phyloP scores from a whole-genome alignment of 495 filamentous ascomycete species.

The Hyaloscypha variabilis region DNA sequence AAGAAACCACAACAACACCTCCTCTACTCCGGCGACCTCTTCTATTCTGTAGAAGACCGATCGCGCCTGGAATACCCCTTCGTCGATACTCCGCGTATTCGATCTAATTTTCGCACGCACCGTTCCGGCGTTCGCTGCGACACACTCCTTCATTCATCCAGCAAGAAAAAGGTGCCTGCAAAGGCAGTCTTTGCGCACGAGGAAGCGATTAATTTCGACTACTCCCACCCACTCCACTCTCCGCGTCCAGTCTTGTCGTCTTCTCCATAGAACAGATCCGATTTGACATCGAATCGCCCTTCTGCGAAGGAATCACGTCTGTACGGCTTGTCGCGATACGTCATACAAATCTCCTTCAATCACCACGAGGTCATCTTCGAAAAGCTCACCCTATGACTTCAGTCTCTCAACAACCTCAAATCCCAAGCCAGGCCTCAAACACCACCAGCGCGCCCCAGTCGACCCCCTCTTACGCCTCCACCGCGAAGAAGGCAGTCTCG shows the following conservation, averaged over 20 bases:
- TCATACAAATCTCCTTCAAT: constrained; percentile 21
- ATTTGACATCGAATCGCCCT: constrained; percentile 31
- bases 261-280: constrained; percentile 20
- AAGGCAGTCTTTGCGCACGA: constrained; percentile 21
- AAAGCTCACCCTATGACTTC: constrained; percentile 33
- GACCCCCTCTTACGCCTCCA: constrained; percentile 70
- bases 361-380: constrained; percentile 30
- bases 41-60: constrained; percentile 31
- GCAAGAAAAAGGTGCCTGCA: constrained; percentile 20
- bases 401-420: constrained; percentile 31
- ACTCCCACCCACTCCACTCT: constrained; percentile 31
- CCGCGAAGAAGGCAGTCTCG: constrained; percentile 73
- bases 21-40: constrained; percentile 26
- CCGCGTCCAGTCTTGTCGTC: constrained; percentile 8
- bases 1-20: constrained; percentile 13
- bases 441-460: constrained; percentile 60
- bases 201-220: constrained; percentile 35
- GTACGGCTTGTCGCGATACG: constrained; percentile 24
- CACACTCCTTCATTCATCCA: constrained; percentile 28
- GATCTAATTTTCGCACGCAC: constrained; percentile 21
- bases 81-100: constrained; percentile 26
- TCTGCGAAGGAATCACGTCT: constrained; percentile 26
- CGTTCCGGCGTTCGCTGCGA: constrained; percentile 20
- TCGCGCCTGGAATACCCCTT: constrained; percentile 29
- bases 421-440: constrained; percentile 32